Percentiles rank a stretch among this genome's conserved stretches.
Evolutionary conservation across 129 eudicot genomes (phyloP).

Genomic region (Glebionis coronaria): DNA sequence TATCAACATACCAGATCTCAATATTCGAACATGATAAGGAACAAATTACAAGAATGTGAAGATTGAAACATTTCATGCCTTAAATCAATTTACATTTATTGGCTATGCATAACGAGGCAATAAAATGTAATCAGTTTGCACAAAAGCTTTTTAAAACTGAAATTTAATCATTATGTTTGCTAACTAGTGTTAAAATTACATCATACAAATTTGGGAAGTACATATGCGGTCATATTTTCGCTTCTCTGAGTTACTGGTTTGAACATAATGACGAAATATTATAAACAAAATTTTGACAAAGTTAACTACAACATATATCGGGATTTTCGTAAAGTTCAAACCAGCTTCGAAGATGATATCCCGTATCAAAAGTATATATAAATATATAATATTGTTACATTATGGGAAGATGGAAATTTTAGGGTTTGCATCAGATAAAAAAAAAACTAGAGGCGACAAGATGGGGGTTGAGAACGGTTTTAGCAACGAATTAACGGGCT

Average conservation of each 20-base stretch:
- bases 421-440: neutral
- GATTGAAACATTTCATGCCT: conserved; percentile 5
- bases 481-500: too few relatives aligned
- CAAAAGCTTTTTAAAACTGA: conserved; percentile 1
- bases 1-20: too few relatives aligned
- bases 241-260: conserved; percentile 2
- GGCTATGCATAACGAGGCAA: neutral
- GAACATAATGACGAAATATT: conserved; percentile 9
- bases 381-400: neutral
- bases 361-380: neutral
- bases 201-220: conserved; percentile 17
- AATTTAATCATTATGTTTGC: conserved; percentile 3
- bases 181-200: conserved; percentile 13
- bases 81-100: neutral
- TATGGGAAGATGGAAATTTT: neutral
- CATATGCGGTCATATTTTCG: conserved; percentile 18
- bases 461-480: too few relatives aligned
- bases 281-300: conserved; percentile 6
- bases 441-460: too few relatives aligned
- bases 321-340: conserved; percentile 17
- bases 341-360: conserved; percentile 4
- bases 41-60: conserved; percentile 20
- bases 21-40: conserved; percentile 8
- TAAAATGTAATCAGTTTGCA: conserved; percentile 7
- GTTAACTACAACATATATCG: neutral